Conservation (phyloP, 148 eudicot species). For the Camellia sinensis region DNA sequence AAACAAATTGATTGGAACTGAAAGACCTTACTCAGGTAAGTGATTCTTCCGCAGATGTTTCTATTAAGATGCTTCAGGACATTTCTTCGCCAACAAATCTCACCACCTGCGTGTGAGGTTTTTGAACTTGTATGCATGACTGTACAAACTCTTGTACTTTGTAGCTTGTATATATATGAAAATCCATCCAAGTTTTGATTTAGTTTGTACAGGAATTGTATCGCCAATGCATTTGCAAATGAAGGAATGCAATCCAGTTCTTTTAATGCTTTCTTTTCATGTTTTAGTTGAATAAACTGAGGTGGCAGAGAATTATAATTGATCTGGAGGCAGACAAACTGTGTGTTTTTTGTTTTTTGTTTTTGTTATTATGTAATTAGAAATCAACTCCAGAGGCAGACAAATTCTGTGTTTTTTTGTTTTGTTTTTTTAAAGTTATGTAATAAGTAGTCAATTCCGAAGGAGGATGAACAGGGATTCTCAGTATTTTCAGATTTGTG, state of each 20-base stretch:
- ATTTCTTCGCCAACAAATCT: not conserved
- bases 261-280: not conserved
- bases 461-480: no score
- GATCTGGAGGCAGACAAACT: no score
- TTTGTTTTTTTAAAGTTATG: no score
- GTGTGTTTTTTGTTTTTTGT: no score
- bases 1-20: not conserved
- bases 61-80: not conserved
- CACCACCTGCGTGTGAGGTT: not conserved
- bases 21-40: not conserved
- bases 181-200: not conserved
- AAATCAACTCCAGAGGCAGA: no score
- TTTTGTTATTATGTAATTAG: no score
- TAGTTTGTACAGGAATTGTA: slow-evolving; percentile 5
- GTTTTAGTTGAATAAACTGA: not conserved
- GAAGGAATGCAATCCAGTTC: not conserved
- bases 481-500: no score
- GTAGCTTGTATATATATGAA: not conserved
- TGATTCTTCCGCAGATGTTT: not conserved
- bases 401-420: no score
- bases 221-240: not conserved
- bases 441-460: no score
- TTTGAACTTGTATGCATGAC: not conserved
- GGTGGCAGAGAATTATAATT: not conserved
- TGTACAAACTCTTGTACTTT: not conserved